A percentile compares a stretch with the other conserved stretches of the same genome.
Conservation (phyloP, 441 rosid genomes). For the Populus tomentosa region DNA sequence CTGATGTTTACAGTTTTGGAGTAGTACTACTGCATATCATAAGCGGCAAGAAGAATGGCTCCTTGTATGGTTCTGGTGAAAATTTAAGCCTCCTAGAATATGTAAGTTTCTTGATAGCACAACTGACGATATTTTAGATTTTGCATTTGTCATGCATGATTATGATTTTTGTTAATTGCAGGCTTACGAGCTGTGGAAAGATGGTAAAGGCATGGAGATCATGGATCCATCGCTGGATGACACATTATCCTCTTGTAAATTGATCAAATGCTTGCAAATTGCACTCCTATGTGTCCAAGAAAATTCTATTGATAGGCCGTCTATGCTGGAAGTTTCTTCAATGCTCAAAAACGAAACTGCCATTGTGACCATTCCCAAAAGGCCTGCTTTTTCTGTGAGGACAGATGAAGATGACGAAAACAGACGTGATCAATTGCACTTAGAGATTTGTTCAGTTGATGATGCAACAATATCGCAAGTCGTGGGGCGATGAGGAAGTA, state of each 20-base stretch:
- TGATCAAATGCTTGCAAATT: background rate
- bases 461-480: background rate
- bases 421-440: background rate
- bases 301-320: background rate
- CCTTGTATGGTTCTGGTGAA: slow-evolving; percentile 9
- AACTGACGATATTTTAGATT: background rate
- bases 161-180: background rate
- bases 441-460: background rate
- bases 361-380: background rate
- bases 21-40: slow-evolving; percentile 25
- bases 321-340: background rate
- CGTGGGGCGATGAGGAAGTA: background rate
- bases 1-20: slow-evolving; percentile 32
- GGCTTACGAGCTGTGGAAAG: background rate
- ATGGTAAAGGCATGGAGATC: background rate
- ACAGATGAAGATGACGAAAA: background rate
- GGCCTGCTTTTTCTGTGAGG: background rate
- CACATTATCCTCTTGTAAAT: background rate
- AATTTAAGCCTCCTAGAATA: slow-evolving; percentile 11
- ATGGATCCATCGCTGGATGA: background rate
- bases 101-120: slow-evolving; percentile 7
- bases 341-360: background rate
- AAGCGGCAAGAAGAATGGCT: slow-evolving; percentile 13
- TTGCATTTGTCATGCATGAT: slow-evolving; percentile 1
- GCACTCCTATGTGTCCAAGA: background rate